Evolutionary conservation across 2,329 filamentous ascomycete species (phyloP), one percentile per base, ranked within the genome.

Genomic region (Tolypocladium pustulatum): DNA sequence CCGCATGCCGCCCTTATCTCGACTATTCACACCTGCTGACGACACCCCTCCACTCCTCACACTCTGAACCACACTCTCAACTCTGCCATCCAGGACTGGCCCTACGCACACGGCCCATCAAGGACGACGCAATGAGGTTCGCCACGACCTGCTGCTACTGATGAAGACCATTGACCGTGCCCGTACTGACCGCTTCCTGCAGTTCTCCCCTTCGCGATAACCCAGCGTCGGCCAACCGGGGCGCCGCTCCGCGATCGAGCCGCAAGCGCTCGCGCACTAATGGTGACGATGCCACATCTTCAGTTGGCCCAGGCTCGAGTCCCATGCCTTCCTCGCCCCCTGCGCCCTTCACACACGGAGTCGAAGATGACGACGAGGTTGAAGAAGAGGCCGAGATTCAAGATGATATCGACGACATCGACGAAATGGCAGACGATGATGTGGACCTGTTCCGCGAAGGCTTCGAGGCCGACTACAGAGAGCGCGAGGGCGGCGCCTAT

Each of bases 171-270:
- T 57, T n/a, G 53, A 49, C 27, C 65, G 46, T 52, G n/a, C 49
- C 49, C 15, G 2, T 53, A 22, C 49, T 53, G 30, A 53, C 49
- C 49, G 67, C 63, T 27, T 15, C 5, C 20, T 37, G 30, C 69
- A 95, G 90, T 79, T 95, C 91, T 72, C 91, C 92, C 71, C 81
- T 95, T 61, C 86, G 88, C 73, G 81, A 86, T 66, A 91, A 86
- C 75, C 88, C 89, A 79, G 85, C 87, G 61, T 92, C 91, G 64
- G 91, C 87, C 67, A 96, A 96, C 75, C 85, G 90, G 65, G 90
- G 90, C 57, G 72, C 81, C 32, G 79, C 75, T 51, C 72, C 77
- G 54, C 75, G 78, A 58, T 72, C 75, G 53, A 79, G 71, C 67
- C 80, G 82, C 65, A 85, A 85, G 69, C 80, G 82, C 55, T 76